phyloP scores from a whole-genome alignment of 768 basidiomycete species.

The Nidularia pulvinata region DNA sequence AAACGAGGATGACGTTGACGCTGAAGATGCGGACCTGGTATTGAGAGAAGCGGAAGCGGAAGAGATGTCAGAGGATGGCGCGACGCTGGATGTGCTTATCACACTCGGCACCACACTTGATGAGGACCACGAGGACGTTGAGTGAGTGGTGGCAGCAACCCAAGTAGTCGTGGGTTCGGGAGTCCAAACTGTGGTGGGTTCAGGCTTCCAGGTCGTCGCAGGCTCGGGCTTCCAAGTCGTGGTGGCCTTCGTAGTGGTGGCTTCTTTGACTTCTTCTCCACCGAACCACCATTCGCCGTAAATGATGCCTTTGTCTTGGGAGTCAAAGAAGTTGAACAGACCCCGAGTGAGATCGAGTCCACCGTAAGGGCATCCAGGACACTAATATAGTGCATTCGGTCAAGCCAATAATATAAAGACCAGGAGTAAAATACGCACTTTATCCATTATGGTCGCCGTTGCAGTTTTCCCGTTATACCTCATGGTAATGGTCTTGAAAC shows the following conservation, averaged over 20 bases:
- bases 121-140: not conserved
- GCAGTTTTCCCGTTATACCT: constrained; percentile 42
- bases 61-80: too few species aligned
- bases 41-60: too few species aligned
- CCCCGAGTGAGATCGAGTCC: constrained; percentile 38
- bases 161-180: not conserved
- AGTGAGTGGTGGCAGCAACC: not conserved
- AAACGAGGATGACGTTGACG: too few species aligned
- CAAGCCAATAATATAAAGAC: too few species aligned
- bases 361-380: not conserved
- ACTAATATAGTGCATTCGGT: not conserved
- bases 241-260: not conserved
- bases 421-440: constrained; percentile 31
- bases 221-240: not conserved
- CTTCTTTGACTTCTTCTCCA: not conserved
- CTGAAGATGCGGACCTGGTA: too few species aligned
- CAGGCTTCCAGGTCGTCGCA: constrained; percentile 32
- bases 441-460: constrained; percentile 52
- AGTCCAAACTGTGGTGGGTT: too few species aligned
- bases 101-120: too few species aligned
- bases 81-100: too few species aligned
- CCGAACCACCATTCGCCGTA: constrained; percentile 21
- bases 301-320: constrained; percentile 35
- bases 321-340: constrained; percentile 48
- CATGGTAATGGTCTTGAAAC: constrained; percentile 55